Percentiles rank a stretch among this genome's conserved stretches.
Conservation (phyloP, 345 rosid genomes). For the Pistacia atlantica region DNA sequence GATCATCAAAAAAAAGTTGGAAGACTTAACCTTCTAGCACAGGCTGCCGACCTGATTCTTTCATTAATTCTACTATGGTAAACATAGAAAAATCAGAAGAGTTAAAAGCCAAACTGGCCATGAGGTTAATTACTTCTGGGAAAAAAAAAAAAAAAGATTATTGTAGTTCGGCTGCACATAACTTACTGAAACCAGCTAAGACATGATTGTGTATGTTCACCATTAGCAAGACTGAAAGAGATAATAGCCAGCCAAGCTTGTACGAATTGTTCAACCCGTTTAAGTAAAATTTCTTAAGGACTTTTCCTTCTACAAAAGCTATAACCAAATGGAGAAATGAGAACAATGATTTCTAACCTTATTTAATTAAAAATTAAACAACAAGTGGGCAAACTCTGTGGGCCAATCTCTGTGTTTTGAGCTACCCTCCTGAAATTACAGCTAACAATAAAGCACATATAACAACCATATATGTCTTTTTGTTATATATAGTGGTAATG, state of each 20-base stretch:
- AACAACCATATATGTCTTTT: constrained; percentile 9
- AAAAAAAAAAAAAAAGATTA: constrained; percentile 27
- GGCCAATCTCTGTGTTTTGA: constrained; percentile 2
- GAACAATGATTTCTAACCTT: constrained; percentile 7
- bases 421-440: constrained; percentile 14
- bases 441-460: constrained; percentile 7
- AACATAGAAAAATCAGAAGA: background rate
- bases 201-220: constrained; percentile 28
- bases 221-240: constrained; percentile 13
- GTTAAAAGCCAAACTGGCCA: background rate
- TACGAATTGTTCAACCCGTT: constrained; percentile 23
- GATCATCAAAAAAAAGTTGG: background rate
- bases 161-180: constrained; percentile 32
- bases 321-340: constrained; percentile 10
- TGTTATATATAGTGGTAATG: background rate
- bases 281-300: constrained; percentile 27
- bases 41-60: background rate
- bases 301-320: constrained; percentile 6
- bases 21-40: background rate
- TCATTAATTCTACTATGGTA: background rate
- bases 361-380: constrained; percentile 23
- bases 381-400: constrained; percentile 22
- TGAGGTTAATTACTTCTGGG: background rate
- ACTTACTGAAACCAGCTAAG: constrained; percentile 22
- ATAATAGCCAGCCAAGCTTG: constrained; percentile 15